Evolutionary conservation across 106 monocot species (phyloP), one percentile per base, ranked within the genome.

Genomic region (Dendrobium catenatum): DNA sequence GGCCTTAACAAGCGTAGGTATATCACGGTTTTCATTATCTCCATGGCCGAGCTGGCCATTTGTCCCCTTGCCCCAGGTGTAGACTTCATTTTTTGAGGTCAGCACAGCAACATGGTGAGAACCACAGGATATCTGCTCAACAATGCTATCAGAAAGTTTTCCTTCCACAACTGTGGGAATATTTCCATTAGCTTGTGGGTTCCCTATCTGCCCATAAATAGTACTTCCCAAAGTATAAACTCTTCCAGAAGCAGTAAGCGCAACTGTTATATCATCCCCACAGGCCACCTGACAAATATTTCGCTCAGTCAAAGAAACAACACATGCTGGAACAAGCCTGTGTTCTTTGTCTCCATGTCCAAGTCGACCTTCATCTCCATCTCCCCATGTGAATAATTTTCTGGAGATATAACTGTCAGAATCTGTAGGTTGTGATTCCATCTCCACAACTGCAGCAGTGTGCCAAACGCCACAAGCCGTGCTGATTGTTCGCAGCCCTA

Each of bases 391-490:
- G 73, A 88, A 88, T 76, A 88, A 80, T 55, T 73, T 81, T 6
- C 83, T 82, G 7, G 77, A 51, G 26, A 73, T 42, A 76, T 66
- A 55, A 33, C 27, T 68, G 47, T 66, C 81, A 66, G 84, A 81
- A 84, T 81, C 79, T 76, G 77, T 18, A 42, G 72, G 80, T 68
- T 22, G 22, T 75, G 81, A 80, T 19, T 24, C 77, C 58, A 85
- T 73, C 66, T 88, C 85, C 37, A 85, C 88, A 58, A 88, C 51
- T 70, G 88, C 88, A 27, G 88, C 88, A 67, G 81, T 85, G 81
- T 88, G 88, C 88, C 88, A 88, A 73, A 85, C 88, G 77, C 88
- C 88, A 79, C 88, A 88, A 74, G 88, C 85, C 49, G 82, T 85
- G 42, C 84, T 78, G 10, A 81, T 64, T 10, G 79, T 64, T 27